phyloP scores from a whole-genome alignment of 768 basidiomycete genomes.

The Suillus americanus region DNA sequence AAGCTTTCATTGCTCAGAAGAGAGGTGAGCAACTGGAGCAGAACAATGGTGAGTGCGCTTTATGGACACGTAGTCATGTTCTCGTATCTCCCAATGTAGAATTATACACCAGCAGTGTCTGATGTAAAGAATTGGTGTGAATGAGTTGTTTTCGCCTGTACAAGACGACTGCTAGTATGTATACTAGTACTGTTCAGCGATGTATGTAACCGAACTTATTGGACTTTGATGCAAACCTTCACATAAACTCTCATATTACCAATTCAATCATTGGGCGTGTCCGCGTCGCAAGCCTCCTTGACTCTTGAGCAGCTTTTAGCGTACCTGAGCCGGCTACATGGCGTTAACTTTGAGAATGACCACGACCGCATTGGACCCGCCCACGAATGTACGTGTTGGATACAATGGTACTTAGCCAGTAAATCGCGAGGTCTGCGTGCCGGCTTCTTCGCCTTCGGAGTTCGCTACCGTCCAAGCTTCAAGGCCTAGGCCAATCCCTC shows the following conservation, averaged over 20 bases:
- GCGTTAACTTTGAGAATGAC: not conserved
- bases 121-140: not conserved
- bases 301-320: not conserved
- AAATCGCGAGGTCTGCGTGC: not conserved
- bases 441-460: not conserved
- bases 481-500: too few relatives aligned
- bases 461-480: not conserved
- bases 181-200: too few relatives aligned
- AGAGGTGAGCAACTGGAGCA: not conserved
- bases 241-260: not conserved
- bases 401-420: too few relatives aligned
- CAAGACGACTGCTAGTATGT: not conserved
- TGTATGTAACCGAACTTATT: not conserved
- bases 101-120: not conserved
- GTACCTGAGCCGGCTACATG: too few relatives aligned
- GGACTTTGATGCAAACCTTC: constrained; percentile 7
- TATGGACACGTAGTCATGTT: not conserved
- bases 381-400: not conserved
- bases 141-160: not conserved
- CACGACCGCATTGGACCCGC: not conserved
- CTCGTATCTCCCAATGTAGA: not conserved
- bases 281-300: not conserved
- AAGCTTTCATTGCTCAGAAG: not conserved
- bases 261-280: too few relatives aligned
- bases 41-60: not conserved